Conservation (phyloP, 129 eudicot genomes). For the Chrysanthemum seticuspe region DNA sequence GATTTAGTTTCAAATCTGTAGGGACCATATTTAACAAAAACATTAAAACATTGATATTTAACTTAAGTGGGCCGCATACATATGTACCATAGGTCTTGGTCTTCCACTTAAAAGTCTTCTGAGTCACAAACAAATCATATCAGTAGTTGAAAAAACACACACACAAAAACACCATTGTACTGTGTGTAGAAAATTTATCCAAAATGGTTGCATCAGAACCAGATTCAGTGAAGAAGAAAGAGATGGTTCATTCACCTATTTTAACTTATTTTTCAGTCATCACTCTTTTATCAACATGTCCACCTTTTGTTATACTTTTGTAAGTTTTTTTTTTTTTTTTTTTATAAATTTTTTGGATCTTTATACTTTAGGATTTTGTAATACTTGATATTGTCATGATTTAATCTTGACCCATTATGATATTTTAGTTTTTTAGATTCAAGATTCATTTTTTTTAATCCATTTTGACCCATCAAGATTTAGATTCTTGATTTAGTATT, state of each 20-base stretch:
- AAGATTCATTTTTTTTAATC: no score
- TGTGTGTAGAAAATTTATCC: neutral
- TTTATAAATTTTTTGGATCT: neutral
- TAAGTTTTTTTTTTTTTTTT: slow-evolving; percentile 40
- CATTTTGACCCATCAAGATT: no score
- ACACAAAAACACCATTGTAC: slow-evolving; percentile 1
- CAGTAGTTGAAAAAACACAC: neutral
- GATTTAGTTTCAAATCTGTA: no score
- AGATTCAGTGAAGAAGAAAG: slow-evolving; percentile 28
- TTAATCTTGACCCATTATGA: no score
- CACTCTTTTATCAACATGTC: slow-evolving; percentile 74
- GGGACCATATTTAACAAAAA: no score
- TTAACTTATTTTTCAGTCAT: slow-evolving; percentile 81
- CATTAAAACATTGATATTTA: no score
- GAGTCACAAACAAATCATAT: no score
- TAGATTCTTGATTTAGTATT: no score
- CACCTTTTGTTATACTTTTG: slow-evolving; percentile 94
- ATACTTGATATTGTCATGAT: neutral
- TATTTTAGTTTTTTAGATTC: no score
- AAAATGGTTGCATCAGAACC: slow-evolving; percentile 22
- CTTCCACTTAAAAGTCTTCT: no score
- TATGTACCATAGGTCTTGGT: no score
- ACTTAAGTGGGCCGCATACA: no score
- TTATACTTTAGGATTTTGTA: neutral
- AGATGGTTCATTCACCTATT: slow-evolving; percentile 76